Evolutionary conservation across 2,329 filamentous ascomycete species (phyloP).

Genomic region (Epichloe baconii): DNA sequence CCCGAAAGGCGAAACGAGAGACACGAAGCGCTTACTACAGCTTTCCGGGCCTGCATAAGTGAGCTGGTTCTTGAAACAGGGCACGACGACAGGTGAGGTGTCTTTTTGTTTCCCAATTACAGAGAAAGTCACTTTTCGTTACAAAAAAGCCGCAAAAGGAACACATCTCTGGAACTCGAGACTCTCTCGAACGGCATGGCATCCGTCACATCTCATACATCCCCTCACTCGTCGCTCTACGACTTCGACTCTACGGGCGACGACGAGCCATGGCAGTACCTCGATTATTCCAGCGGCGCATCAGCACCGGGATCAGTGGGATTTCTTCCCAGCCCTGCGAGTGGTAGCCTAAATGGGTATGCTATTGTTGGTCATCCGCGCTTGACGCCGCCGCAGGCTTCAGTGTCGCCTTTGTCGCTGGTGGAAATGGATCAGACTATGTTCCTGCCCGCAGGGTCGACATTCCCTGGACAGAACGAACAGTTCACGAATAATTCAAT

Average conservation of each 20-base stretch:
- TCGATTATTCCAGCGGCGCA: conserved; percentile 23
- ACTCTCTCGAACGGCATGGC: conserved; percentile 15
- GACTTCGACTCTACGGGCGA: conserved; percentile 26
- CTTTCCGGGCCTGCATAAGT: no score
- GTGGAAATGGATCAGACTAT: conserved; percentile 24
- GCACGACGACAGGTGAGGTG: no score
- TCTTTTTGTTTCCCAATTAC: no score
- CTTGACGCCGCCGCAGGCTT: conserved; percentile 17
- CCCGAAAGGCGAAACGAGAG: no score
- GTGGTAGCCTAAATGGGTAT: conserved; percentile 38
- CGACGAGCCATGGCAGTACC: conserved; percentile 33
- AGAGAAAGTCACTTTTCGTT: not conserved
- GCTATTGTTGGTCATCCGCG: conserved; percentile 26
- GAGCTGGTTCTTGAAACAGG: no score
- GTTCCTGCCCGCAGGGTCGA: conserved; percentile 21
- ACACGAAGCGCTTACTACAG: no score
- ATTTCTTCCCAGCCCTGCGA: conserved; percentile 37
- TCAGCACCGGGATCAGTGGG: conserved; percentile 26
- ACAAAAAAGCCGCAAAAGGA: not conserved
- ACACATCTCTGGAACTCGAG: not conserved
- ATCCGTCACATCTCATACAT: conserved; percentile 26
- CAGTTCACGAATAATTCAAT: conserved; percentile 18
- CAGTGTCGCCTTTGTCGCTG: conserved; percentile 29
- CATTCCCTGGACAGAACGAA: conserved; percentile 16
- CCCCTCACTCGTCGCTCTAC: conserved; percentile 26